Evolutionary conservation across 352 stramenopile genomes (phyloP), one percentile per base, ranked within the genome.

Genomic region (Pythium dissotocum): DNA sequence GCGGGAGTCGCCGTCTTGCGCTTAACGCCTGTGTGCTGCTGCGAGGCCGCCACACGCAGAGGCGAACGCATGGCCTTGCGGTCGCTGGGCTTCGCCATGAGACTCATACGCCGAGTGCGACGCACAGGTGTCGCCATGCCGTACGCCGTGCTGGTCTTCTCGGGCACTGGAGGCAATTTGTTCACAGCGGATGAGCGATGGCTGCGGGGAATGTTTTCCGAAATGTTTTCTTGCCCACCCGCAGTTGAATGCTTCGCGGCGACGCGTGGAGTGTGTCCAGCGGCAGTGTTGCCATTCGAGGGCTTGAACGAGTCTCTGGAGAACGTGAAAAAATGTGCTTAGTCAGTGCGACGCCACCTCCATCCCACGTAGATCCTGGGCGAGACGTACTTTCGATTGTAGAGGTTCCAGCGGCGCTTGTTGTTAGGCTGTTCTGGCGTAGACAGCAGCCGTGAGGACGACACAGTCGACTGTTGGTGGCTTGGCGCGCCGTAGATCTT

Each of bases 211-310:
- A 93, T 93, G 56, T 93, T 93, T 71, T 90, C 84, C 16, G 82
- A 78, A 14, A 93, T 81, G 62, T 93, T 93, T 58, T 93, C 84
- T 65, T 90, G 82, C 16, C 82, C 84, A 72, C 83, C 59, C 35
- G 55, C 59, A 46, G 54, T 52, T 32, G 44, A 52, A 52, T 2
- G 38, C 38, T 58, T 65, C 4, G 28, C 57, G 38, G 13, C 14
- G 0, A 13, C 61, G 62, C 9, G 49, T 13, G 3, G 65, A 21
- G 10, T 67, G 40, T 30, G 53, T 8, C 30, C 48, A 42, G n/a
- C n/a, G 8, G 30, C n/a, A 12, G 13, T 33, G n/a, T 24, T 32
- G 28, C 26, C 44, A 18, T 30, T 71, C 6, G 63, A 57, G 3
- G 59, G 7, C 28, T 71, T 71, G 28, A 67, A 51, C 0, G 59